phyloP scores from a whole-genome alignment of 1,139 yeast species.

The Suhomyces anneliseae region DNA sequence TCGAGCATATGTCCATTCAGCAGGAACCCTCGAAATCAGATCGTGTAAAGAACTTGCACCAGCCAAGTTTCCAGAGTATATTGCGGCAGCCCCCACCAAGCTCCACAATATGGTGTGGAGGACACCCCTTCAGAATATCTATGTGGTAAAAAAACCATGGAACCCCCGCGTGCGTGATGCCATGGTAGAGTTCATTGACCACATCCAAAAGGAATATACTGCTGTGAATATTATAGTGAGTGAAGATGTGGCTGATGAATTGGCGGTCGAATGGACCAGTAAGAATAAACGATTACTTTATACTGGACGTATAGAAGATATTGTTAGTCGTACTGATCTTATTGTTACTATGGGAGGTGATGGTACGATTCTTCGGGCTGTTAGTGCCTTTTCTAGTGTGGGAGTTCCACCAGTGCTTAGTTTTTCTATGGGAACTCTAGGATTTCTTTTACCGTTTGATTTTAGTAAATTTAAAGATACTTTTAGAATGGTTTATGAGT shows the following conservation, averaged over 20 bases:
- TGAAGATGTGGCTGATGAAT: constrained; percentile 73
- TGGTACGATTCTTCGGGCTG: constrained; percentile 84
- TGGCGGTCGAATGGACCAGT: constrained; percentile 39
- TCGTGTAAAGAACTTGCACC: constrained; percentile 8
- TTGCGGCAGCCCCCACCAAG: constrained; percentile 46
- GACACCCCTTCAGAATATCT: constrained; percentile 62
- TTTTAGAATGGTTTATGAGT: constrained; percentile 63
- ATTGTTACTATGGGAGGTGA: constrained; percentile 92
- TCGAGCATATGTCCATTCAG: background rate
- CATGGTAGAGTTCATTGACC: constrained; percentile 60
- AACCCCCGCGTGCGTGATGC: constrained; percentile 64
- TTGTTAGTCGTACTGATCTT: constrained; percentile 62
- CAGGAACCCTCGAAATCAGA: constrained; percentile 6
- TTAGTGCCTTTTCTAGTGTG: constrained; percentile 60
- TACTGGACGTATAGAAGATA: constrained; percentile 60
- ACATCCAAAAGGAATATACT: constrained; percentile 59
- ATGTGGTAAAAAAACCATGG: constrained; percentile 85
- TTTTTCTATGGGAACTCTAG: constrained; percentile 88
- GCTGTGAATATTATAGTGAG: constrained; percentile 75
- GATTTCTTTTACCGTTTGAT: constrained; percentile 86
- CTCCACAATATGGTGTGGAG: constrained; percentile 49
- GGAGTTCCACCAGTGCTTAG: constrained; percentile 87
- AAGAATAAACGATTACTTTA: constrained; percentile 26
- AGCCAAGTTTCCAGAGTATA: constrained; percentile 37
- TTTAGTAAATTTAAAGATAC: constrained; percentile 60